Evolutionary conservation across 2,329 filamentous ascomycete genomes (phyloP).

Genomic region (Colletotrichum sp.): DNA sequence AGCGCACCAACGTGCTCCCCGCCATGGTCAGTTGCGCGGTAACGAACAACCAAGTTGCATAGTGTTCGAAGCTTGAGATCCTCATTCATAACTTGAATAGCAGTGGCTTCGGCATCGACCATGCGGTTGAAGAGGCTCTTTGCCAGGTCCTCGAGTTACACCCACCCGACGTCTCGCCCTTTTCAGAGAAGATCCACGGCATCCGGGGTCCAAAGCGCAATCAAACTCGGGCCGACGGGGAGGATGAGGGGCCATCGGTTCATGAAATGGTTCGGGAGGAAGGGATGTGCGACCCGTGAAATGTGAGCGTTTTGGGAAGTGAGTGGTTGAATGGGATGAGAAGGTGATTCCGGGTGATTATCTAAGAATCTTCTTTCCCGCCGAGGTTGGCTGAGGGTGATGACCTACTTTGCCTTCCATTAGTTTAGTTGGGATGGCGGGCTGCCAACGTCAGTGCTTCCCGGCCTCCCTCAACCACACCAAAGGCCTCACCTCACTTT

Average conservation of each 20-base stretch:
- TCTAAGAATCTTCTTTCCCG: neutral
- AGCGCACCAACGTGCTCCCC: neutral
- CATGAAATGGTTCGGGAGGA: neutral
- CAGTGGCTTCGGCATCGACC: neutral
- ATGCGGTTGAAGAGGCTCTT: slow-evolving; percentile 13
- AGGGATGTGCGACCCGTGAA: neutral
- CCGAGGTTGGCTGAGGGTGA: neutral
- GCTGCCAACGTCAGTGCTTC: neutral
- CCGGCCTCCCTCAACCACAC: neutral
- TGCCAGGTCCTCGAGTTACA: slow-evolving; percentile 1
- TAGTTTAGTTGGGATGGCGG: neutral
- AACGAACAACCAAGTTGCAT: neutral
- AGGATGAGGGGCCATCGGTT: neutral
- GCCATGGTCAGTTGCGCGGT: neutral
- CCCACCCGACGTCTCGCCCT: neutral
- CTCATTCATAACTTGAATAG: neutral
- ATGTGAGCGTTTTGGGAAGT: neutral
- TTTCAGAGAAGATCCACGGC: neutral
- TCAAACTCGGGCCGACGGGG: slow-evolving; percentile 2
- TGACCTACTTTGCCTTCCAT: neutral
- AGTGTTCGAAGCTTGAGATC: neutral
- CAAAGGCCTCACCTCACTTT: neutral
- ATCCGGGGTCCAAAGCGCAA: neutral
- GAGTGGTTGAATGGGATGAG: neutral
- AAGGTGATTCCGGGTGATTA: neutral